Base-by-base conservation (phyloP, 2,329 filamentous ascomycete genomes). In the Juglanconis juglandina region DNA sequence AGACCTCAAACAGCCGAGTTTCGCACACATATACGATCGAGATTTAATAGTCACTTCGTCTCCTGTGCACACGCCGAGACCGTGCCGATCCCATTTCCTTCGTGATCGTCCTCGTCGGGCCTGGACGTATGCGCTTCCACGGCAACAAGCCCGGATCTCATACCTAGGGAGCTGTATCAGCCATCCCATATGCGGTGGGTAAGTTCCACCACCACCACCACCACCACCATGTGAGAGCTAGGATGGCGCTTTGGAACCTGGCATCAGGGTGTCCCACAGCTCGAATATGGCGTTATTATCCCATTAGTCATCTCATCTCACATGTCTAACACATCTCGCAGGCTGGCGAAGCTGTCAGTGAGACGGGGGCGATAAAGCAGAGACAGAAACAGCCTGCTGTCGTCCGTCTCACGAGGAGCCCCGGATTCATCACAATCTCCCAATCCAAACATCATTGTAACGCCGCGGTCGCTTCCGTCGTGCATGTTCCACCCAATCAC, bases 251-350 rank as follows among this genome's bases (percentile, higher is more conserved):
- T 24, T 24, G 24, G 2, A 24, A 24, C 24, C 24, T 24, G 24
- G 24, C 24, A 24, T 24, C 24, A 24, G 24, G 24, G 24, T 24
- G 24, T 24, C 24, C 24, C 41, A 6, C 14, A 55, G 11, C 3
- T 4, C 17, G 37, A 24, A 9, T n/a, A 49, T 56, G 57, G 53
- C 33, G 49, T n/a, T 24, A 4, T 24, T 33, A 11, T 17, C 37
- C 60, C 41, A 11, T 37, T 30, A 24, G 30, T 24, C 9, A 34
- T 17, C n/a, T 50, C 53, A 54, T 35, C 44, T 60, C 53, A 54
- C 34, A 53, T 54, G 60, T 62, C 60, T 62, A 46, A 60, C 49
- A 56, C 57, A 59, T 57, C 53, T 53, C 34, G 44, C n/a, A 24
- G 17, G n/a, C 13, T 33, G 41, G 30, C 41, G 39, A 11, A 53